Conservation (phyloP, 306 rosid genomes). For the Coriaria nepalensis region DNA sequence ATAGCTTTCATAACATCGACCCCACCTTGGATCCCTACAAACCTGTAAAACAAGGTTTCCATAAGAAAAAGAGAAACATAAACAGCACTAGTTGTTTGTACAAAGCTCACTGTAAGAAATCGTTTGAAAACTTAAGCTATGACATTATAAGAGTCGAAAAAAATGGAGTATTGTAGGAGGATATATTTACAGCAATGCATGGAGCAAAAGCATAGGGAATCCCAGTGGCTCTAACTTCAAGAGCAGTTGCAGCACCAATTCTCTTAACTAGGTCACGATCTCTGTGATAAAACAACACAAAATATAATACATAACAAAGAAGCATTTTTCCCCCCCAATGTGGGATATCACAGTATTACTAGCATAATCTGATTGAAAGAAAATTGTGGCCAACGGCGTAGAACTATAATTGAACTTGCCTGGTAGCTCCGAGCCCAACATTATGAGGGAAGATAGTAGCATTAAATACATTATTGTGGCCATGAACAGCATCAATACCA, state of each 20-base stretch:
- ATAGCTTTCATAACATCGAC: constrained; percentile 96
- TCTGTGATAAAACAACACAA: too few species aligned
- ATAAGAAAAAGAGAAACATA: constrained; percentile 9
- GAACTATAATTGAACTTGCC: too few species aligned
- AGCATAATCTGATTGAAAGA: background rate
- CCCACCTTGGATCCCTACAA: constrained; percentile 99
- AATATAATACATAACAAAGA: too few species aligned
- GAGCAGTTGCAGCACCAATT: constrained; percentile 92
- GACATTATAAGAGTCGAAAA: too few species aligned
- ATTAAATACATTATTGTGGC: constrained; percentile 87
- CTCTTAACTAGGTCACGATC: constrained; percentile 49
- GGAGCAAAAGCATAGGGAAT: constrained; percentile 90
- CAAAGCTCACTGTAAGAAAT: constrained; percentile 7
- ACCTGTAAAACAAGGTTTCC: constrained; percentile 41
- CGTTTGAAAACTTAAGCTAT: too few species aligned
- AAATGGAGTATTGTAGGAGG: background rate
- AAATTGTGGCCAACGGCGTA: background rate
- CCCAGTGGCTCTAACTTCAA: constrained; percentile 91
- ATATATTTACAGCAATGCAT: constrained; percentile 68
- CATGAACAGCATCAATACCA: constrained; percentile 97
- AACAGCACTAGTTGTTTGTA: constrained; percentile 4
- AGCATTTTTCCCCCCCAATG: too few species aligned
- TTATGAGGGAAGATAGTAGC: constrained; percentile 96
- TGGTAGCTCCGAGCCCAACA: constrained; percentile 87
- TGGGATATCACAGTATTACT: too few species aligned